Base-by-base conservation (phyloP, 176 grass and related monocot genomes). In the Aegilops bicornis region DNA sequence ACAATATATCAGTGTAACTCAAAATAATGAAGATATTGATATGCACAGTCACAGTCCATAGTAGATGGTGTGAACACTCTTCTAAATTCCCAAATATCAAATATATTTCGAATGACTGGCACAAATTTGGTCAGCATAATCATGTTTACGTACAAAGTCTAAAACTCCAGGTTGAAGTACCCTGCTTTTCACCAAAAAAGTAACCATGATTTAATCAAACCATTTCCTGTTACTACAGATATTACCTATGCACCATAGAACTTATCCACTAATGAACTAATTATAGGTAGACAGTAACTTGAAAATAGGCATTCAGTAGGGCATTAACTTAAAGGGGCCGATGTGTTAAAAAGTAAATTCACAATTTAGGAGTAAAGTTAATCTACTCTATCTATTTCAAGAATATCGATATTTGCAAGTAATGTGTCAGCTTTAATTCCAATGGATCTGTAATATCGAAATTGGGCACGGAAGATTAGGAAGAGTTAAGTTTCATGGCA, bases 181-280 rank as follows among this genome's bases (percentile, higher is more conserved):
- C 36, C 50, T 73, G 32, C 77, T 85, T 47, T 48, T 77, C 9
- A 47, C 42, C 48, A 68, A 50, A n/a, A 47, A 10, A 42, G 24
- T 20, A 80, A 29, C 36, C 36, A 30, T 47, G 61, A 45, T 22
- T 65, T 33, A 25, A 64, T 79, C 8, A 89, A 64, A 74, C 20
- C 5, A 31, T 79, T 37, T 71, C 35, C 45, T 58, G 35, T 88
- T 29, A n/a, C 61, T 43, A 31, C 76, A 80, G 64, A 89, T 73
- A 56, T 16, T 80, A 73, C 4, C 24, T 14, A 72, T 80, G 32
- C 54, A 62, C 65, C 35, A 71, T 71, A 61, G 37, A 40, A 86
- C 20, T 37, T 37, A 37, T 37, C 14, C 13, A 71, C n/a, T 25
- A 11, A 7, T 8, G 4, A 11, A 82, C 7, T 82, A 30, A 70